Conservation (phyloP, 208 protist species). For the Naegleria lovaniensis region DNA sequence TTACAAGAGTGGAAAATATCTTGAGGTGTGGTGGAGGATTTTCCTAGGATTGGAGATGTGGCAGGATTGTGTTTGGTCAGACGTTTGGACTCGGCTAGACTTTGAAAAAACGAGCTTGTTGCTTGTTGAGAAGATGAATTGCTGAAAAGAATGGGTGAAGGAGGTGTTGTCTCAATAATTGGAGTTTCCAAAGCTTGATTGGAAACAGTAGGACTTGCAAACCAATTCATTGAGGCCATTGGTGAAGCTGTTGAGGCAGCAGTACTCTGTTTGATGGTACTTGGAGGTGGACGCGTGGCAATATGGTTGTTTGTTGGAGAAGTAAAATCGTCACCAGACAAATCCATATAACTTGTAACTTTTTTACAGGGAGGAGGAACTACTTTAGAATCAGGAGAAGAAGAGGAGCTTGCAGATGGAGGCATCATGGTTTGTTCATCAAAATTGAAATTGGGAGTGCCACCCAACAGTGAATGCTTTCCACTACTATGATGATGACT, state of each 20-base stretch:
- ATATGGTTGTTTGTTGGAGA: background rate
- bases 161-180: background rate
- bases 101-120: background rate
- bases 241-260: background rate
- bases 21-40: too few species aligned
- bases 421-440: background rate
- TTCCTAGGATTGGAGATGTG: background rate
- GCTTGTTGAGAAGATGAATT: background rate
- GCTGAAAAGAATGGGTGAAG: background rate
- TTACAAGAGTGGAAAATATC: too few species aligned
- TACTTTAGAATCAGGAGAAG: background rate
- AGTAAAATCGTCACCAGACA: background rate
- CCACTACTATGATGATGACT: background rate
- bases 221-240: background rate
- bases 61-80: background rate
- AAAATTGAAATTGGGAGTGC: background rate
- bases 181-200: background rate
- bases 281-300: background rate
- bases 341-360: background rate
- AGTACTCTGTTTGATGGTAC: background rate
- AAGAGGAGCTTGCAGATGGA: too few species aligned
- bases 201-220: background rate
- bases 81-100: background rate
- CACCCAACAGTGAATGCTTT: background rate
- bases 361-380: background rate